Percentiles rank a stretch among this genome's conserved stretches.
Conservation (phyloP, 2,329 filamentous ascomycete species). For the Ceratocystis papillata region DNA sequence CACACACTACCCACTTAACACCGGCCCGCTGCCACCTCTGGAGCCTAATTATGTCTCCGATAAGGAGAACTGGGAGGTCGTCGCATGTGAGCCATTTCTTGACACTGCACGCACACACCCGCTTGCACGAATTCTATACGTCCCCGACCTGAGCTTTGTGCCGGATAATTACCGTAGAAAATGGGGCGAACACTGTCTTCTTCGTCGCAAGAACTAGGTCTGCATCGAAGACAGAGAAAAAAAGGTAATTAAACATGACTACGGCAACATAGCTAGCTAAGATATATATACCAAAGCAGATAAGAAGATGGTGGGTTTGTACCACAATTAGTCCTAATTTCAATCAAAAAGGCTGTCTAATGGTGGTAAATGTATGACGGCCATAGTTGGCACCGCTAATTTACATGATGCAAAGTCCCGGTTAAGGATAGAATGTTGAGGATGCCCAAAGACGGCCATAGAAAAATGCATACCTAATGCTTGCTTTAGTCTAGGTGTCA, state of each 20-base stretch:
- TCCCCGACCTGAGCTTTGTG: slow-evolving; percentile 60
- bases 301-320: too few species aligned
- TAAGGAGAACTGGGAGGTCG: slow-evolving; percentile 60
- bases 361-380: too few species aligned
- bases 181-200: slow-evolving; percentile 83
- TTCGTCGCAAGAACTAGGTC: slow-evolving; percentile 44
- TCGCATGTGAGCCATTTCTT: slow-evolving; percentile 68
- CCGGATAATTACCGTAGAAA: slow-evolving; percentile 59
- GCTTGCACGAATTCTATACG: slow-evolving; percentile 67
- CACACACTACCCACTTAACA: slow-evolving; percentile 58
- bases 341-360: too few species aligned
- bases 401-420: too few species aligned
- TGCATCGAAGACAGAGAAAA: background rate
- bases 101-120: slow-evolving; percentile 65
- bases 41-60: slow-evolving; percentile 77
- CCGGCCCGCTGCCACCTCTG: slow-evolving; percentile 29
- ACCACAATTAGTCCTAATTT: too few species aligned
- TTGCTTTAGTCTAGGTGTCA: too few species aligned
- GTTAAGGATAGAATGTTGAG: too few species aligned
- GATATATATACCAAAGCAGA: background rate
- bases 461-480: too few species aligned
- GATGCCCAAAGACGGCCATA: too few species aligned
- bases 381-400: too few species aligned
- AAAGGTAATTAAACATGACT: background rate
- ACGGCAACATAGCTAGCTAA: background rate